Conservation (phyloP, 2,329 filamentous ascomycete species). For the Nemania sp. region DNA sequence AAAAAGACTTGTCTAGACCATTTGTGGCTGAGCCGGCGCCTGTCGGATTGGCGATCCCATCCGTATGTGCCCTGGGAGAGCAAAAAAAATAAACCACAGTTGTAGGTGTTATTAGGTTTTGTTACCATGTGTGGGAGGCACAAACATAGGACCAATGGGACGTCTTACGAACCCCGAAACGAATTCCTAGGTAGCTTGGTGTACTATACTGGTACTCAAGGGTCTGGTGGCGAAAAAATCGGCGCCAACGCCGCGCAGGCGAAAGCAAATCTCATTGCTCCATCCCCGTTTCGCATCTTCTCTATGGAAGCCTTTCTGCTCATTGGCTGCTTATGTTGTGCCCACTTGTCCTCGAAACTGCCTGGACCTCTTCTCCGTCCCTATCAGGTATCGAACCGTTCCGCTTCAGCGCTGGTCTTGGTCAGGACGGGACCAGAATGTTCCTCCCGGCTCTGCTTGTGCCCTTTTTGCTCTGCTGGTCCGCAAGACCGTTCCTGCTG, state of each 20-base stretch:
- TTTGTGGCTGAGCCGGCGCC: conserved; percentile 50
- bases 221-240: conserved; percentile 51
- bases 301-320: conserved; percentile 39
- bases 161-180: conserved; percentile 47
- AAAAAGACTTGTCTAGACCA: conserved; percentile 48
- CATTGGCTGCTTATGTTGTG: conserved; percentile 42
- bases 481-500: conserved; percentile 33
- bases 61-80: conserved; percentile 33
- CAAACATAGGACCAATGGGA: conserved; percentile 40
- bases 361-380: conserved; percentile 40
- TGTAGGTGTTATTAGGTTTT: conserved; percentile 34
- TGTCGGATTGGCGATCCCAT: conserved; percentile 35
- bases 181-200: conserved; percentile 30
- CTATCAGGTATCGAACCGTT: conserved; percentile 29
- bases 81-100: conserved; percentile 23
- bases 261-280: conserved; percentile 47
- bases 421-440: conserved; percentile 36
- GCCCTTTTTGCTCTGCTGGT: conserved; percentile 41
- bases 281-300: conserved; percentile 47
- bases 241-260: conserved; percentile 41
- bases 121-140: conserved; percentile 35
- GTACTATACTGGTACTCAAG: conserved; percentile 41
- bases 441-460: conserved; percentile 36
- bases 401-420: conserved; percentile 38
- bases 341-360: conserved; percentile 41